Evolutionary conservation across 768 basidiomycete species (phyloP).

Genomic region (Tylopilus sp.): DNA sequence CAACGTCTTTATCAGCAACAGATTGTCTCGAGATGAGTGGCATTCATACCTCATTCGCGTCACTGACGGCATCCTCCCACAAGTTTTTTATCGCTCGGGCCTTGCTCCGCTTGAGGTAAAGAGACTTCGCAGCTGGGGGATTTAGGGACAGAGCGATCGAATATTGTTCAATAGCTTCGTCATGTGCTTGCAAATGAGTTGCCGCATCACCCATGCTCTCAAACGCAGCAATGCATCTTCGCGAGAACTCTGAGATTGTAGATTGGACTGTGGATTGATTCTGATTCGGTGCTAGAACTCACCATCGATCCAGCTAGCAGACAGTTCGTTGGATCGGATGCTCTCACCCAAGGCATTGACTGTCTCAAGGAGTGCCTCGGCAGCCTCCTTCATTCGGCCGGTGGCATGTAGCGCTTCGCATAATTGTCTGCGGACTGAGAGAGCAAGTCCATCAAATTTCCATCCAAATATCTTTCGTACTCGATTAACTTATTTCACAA

Average conservation of each 20-base stretch:
- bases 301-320: conserved; percentile 6
- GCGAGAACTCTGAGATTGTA: conserved; percentile 1
- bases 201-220: conserved; percentile 14
- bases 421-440: conserved; percentile 5
- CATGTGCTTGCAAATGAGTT: conserved; percentile 2
- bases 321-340: not conserved
- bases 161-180: conserved; percentile 15
- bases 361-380: conserved; percentile 8
- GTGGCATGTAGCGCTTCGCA: conserved; percentile 13
- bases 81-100: conserved; percentile 3
- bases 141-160: conserved; percentile 12
- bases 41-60: conserved; percentile 12
- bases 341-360: conserved; percentile 2
- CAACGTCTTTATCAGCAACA: too few species aligned
- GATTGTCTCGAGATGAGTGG: not conserved
- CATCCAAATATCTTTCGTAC: conserved; percentile 15
- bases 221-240: conserved; percentile 3
- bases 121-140: not conserved
- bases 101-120: conserved; percentile 15
- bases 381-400: conserved; percentile 11
- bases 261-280: not conserved
- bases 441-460: conserved; percentile 7
- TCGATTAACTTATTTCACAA: not conserved
- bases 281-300: not conserved
- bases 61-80: conserved; percentile 16